phyloP scores from a whole-genome alignment of 2,329 filamentous ascomycete genomes.

The Gaeumannomyces sp. region DNA sequence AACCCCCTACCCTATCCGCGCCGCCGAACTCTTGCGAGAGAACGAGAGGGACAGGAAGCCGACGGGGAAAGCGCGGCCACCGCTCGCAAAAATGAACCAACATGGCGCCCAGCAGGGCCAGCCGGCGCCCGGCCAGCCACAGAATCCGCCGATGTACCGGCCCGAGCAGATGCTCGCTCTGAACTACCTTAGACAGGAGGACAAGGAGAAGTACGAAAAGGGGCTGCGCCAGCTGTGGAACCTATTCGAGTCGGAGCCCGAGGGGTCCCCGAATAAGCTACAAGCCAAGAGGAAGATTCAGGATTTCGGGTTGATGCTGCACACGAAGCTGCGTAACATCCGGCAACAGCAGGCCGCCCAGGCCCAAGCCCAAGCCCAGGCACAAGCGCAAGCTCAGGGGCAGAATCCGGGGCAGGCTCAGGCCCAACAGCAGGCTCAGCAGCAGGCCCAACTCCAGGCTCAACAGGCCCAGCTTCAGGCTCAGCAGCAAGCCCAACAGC shows the following conservation, averaged over 20 bases:
- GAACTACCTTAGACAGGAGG: slow-evolving; percentile 43
- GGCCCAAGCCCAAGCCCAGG: slow-evolving; percentile 13
- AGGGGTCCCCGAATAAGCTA: slow-evolving; percentile 42
- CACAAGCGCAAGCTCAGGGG: slow-evolving; percentile 17
- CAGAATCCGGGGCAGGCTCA: slow-evolving; percentile 22
- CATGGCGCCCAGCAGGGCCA: slow-evolving; percentile 16
- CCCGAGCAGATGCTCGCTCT: slow-evolving; percentile 47
- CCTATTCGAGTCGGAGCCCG: slow-evolving; percentile 40
- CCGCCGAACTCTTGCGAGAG: background rate
- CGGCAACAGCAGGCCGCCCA: slow-evolving; percentile 11
- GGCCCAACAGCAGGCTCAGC: slow-evolving; percentile 16
- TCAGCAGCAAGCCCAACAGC: slow-evolving; percentile 16
- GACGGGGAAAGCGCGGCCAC: background rate
- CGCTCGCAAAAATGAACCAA: slow-evolving; percentile 8
- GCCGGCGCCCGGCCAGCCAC: slow-evolving; percentile 14
- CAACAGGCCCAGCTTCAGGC: slow-evolving; percentile 15
- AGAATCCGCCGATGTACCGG: slow-evolving; percentile 35
- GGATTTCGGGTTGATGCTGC: slow-evolving; percentile 54
- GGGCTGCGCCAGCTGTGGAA: slow-evolving; percentile 50
- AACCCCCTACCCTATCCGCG: background rate
- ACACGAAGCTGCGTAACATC: slow-evolving; percentile 16
- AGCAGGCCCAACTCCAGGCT: slow-evolving; percentile 11
- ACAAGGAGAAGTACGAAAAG: slow-evolving; percentile 53
- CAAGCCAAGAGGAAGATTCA: slow-evolving; percentile 50
- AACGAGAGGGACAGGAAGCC: background rate